phyloP scores from a whole-genome alignment of 2,329 filamentous ascomycete species.

The Curvularia sp. region DNA sequence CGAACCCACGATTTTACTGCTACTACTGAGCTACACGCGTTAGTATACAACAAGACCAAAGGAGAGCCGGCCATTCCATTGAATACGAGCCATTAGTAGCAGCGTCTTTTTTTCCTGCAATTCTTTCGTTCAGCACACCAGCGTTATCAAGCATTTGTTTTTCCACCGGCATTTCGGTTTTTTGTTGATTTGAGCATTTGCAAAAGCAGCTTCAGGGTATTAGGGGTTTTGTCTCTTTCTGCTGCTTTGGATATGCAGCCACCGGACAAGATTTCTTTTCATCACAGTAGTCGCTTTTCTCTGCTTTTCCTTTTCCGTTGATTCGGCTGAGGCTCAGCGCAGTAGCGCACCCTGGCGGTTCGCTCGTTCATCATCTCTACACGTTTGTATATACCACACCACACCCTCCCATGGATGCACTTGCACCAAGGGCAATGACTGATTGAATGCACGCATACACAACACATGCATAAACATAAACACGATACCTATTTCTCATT shows the following conservation, averaged over 20 bases:
- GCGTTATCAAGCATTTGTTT: constrained; percentile 7
- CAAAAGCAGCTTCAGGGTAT: neutral
- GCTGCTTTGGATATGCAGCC: constrained; percentile 2
- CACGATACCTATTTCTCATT: neutral
- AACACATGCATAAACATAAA: neutral
- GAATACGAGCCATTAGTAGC: neutral
- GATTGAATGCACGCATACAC: constrained; percentile 12
- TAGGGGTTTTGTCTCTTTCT: constrained; percentile 5
- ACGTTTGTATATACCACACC: constrained; percentile 12
- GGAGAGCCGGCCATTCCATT: constrained; percentile 2
- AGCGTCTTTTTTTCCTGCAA: constrained; percentile 4
- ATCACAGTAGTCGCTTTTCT: constrained; percentile 1
- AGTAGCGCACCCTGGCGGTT: constrained; percentile 12
- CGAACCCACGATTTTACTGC: constrained; percentile 27
- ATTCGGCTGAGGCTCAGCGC: constrained; percentile 1
- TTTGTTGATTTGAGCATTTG: constrained; percentile 1
- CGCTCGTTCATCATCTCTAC: constrained; percentile 6
- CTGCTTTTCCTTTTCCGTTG: neutral
- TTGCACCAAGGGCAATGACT: neutral
- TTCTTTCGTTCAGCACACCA: constrained; percentile 6
- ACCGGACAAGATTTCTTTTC: constrained; percentile 1
- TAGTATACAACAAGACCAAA: constrained; percentile 4
- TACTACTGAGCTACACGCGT: constrained; percentile 5
- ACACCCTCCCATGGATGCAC: constrained; percentile 3
- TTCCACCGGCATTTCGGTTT: neutral